Percentiles rank a stretch among this genome's conserved stretches.
Evolutionary conservation across 2,329 filamentous ascomycete species (phyloP).

Genomic region (Aspergillus fructus): DNA sequence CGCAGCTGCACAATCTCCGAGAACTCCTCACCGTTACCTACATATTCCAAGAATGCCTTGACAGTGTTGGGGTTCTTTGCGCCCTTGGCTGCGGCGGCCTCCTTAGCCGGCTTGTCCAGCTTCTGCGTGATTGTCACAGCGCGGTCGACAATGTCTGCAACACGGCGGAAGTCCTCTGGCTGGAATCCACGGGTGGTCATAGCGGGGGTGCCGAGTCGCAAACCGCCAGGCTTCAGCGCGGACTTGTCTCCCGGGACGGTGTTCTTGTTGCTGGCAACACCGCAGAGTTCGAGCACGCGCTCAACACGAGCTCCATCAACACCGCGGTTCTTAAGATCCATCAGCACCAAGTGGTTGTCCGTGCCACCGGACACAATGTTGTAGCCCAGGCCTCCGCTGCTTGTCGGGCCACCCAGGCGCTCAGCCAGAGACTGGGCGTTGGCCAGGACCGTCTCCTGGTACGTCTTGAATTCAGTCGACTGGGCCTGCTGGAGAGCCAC

Average conservation of each 20-base stretch:
- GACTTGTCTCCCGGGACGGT: constrained; percentile 94
- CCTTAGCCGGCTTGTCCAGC: constrained; percentile 64
- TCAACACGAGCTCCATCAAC: constrained; percentile 93
- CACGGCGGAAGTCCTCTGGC: constrained; percentile 81
- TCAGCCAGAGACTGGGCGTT: constrained; percentile 91
- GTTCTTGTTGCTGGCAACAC: constrained; percentile 99
- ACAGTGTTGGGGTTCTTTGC: constrained; percentile 97
- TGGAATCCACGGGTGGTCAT: constrained; percentile 97
- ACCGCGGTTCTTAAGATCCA: constrained; percentile 83
- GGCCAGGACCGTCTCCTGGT: constrained; percentile 87
- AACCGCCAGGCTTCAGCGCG: constrained; percentile 85
- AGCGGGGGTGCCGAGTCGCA: constrained; percentile 91
- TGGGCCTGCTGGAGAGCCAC: constrained; percentile 95
- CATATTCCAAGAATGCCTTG: constrained; percentile 95
- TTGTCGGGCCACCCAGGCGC: constrained; percentile 68
- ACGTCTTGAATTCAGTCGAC: constrained; percentile 84
- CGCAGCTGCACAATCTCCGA: constrained; percentile 79
- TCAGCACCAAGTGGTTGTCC: constrained; percentile 94
- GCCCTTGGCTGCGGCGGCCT: constrained; percentile 77
- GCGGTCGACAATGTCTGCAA: constrained; percentile 82
- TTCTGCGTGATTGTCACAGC: constrained; percentile 76
- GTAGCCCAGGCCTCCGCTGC: constrained; percentile 71
- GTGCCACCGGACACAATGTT: constrained; percentile 94
- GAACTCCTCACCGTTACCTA: constrained; percentile 75
- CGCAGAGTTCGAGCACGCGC: constrained; percentile 84